Evolutionary conservation across 1,139 yeast genomes (phyloP).

Genomic region (Blastobotrys capitulatus): DNA sequence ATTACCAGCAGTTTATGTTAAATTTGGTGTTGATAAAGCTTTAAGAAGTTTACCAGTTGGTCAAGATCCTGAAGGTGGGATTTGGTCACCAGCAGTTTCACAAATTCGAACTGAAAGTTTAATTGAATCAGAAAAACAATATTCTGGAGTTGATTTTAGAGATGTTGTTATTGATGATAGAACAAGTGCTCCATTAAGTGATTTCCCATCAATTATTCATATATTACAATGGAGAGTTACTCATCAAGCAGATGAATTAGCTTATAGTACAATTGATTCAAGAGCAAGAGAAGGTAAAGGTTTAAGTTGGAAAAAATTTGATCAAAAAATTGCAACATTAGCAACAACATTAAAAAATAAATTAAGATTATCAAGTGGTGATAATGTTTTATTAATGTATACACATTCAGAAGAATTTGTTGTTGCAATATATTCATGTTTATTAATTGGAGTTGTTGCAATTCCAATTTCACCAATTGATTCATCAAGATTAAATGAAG

Average conservation of each 20-base stretch:
- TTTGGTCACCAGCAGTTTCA: constrained; percentile 76
- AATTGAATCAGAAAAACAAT: constrained; percentile 50
- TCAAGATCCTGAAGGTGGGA: constrained; percentile 73
- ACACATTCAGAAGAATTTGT: constrained; percentile 84
- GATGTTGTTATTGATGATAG: constrained; percentile 71
- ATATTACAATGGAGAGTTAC: constrained; percentile 73
- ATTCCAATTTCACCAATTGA: constrained; percentile 79
- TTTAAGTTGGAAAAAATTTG: constrained; percentile 83
- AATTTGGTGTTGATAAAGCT: constrained; percentile 66
- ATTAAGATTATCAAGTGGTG: constrained; percentile 55
- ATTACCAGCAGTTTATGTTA: constrained; percentile 70
- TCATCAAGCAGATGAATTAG: constrained; percentile 72
- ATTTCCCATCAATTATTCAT: constrained; percentile 66
- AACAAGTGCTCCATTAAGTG: constrained; percentile 66
- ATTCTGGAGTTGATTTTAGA: constrained; percentile 73
- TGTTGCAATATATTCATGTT: constrained; percentile 80
- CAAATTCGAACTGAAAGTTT: constrained; percentile 50
- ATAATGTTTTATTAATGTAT: constrained; percentile 72
- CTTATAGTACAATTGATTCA: constrained; percentile 57
- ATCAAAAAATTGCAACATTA: constrained; percentile 66
- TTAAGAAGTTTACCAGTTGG: constrained; percentile 70
- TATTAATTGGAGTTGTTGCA: constrained; percentile 72
- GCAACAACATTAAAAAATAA: constrained; percentile 51
- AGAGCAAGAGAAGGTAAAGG: constrained; percentile 45
- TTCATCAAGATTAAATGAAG: constrained; percentile 65